A percentile compares a stretch with the other conserved stretches of the same genome.
Conservation (phyloP, 2,329 filamentous ascomycete genomes). For the Boeremia exigua region DNA sequence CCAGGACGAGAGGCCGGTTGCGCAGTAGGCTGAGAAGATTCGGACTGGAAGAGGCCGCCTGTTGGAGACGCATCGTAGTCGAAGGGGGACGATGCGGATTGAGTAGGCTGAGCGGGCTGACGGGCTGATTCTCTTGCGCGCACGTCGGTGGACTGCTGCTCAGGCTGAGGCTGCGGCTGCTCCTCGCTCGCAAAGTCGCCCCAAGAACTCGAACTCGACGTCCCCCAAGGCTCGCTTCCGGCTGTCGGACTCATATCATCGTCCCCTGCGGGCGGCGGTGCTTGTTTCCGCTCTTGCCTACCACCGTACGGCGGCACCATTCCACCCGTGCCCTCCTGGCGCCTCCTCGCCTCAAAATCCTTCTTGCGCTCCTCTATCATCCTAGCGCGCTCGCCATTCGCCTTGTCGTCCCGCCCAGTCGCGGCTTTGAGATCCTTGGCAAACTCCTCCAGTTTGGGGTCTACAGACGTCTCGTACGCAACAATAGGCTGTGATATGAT, state of each 20-base stretch:
- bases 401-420: slow-evolving; percentile 19
- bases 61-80: slow-evolving; percentile 47
- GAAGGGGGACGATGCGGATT: slow-evolving; percentile 18
- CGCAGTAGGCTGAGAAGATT: slow-evolving; percentile 22
- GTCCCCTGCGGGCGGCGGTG: slow-evolving; percentile 19
- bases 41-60: slow-evolving; percentile 44
- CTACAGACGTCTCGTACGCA: slow-evolving; percentile 44
- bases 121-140: slow-evolving; percentile 12
- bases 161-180: slow-evolving; percentile 1
- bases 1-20: slow-evolving; percentile 28
- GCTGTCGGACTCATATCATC: slow-evolving; percentile 54
- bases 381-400: slow-evolving; percentile 19
- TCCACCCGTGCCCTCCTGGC: slow-evolving; percentile 29
- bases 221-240: slow-evolving; percentile 45
- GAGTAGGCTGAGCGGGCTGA: slow-evolving; percentile 6
- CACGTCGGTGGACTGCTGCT: slow-evolving; percentile 14
- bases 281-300: slow-evolving; percentile 19
- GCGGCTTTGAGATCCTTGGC: slow-evolving; percentile 42
- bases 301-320: slow-evolving; percentile 48
- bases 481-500: slow-evolving; percentile 42
- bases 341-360: slow-evolving; percentile 24
- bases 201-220: slow-evolving; percentile 13
- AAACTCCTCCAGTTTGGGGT: slow-evolving; percentile 51
- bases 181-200: slow-evolving; percentile 23
- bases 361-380: slow-evolving; percentile 29